phyloP scores from a whole-genome alignment of 2,329 filamentous ascomycete genomes.

The Ophiocordyceps polyrhachis-furcata region DNA sequence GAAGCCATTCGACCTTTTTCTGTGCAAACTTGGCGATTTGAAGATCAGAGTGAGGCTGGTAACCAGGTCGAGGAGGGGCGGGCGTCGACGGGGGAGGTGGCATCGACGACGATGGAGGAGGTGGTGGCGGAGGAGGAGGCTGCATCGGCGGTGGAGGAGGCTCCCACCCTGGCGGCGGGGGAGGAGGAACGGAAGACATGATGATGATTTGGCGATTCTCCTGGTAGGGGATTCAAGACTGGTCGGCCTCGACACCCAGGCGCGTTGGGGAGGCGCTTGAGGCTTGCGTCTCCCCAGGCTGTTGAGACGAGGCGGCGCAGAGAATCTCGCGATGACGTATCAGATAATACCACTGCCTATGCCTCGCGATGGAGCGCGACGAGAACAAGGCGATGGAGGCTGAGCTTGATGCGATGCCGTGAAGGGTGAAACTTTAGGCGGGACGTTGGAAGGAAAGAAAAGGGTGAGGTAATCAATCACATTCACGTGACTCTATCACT shows the following conservation, averaged over 20 bases:
- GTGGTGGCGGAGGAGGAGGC: constrained; percentile 36
- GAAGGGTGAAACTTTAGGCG: constrained; percentile 16
- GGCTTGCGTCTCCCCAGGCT: constrained; percentile 4
- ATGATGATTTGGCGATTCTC: constrained; percentile 10
- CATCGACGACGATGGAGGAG: constrained; percentile 6
- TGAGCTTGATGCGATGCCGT: background rate
- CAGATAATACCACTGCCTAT: constrained; percentile 1
- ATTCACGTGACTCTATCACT: background rate
- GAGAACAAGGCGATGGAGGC: constrained; percentile 12
- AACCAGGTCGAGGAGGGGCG: constrained; percentile 69
- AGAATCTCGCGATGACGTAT: background rate
- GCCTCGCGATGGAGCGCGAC: constrained; percentile 11
- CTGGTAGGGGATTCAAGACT: constrained; percentile 6
- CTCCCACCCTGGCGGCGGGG: constrained; percentile 39
- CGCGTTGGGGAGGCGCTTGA: constrained; percentile 14
- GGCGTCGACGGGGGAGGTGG: constrained; percentile 28
- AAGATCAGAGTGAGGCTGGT: constrained; percentile 61
- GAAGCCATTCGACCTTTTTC: constrained; percentile 98
- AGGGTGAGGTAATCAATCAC: background rate
- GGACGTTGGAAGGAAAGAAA: constrained; percentile 6
- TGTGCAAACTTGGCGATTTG: constrained; percentile 88
- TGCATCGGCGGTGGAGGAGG: constrained; percentile 18
- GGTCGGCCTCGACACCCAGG: constrained; percentile 15
- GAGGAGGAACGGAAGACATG: constrained; percentile 36
- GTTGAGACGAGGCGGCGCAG: background rate